A percentile compares a stretch with the other conserved stretches of the same genome.
phyloP scores from a whole-genome alignment of 495 filamentous ascomycete genomes.

The Usnea hakonensis region DNA sequence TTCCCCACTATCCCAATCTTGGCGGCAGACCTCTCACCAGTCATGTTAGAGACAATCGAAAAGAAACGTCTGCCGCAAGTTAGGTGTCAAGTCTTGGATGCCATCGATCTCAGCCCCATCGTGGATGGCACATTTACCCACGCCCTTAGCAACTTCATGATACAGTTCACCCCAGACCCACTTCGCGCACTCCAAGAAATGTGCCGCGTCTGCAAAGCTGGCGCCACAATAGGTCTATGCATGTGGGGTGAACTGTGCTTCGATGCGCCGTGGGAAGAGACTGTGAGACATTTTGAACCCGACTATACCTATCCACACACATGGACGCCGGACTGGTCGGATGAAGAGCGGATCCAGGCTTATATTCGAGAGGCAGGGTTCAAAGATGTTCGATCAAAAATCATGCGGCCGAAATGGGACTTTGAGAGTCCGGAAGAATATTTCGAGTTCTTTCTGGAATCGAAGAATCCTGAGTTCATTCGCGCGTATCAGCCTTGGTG shows the following conservation, averaged over 20 bases:
- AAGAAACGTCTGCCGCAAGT: constrained; percentile 5
- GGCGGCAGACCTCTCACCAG: constrained; percentile 9
- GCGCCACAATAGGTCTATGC: constrained; percentile 39
- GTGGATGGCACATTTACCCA: constrained; percentile 45
- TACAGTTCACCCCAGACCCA: constrained; percentile 41
- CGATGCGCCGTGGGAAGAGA: constrained; percentile 10
- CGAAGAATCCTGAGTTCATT: constrained; percentile 10
- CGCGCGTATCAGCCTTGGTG: constrained; percentile 9
- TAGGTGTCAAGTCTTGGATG: background rate
- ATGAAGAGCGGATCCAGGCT: constrained; percentile 5
- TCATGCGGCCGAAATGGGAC: background rate
- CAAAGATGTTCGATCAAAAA: background rate
- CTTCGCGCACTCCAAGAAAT: constrained; percentile 40
- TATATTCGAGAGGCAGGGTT: constrained; percentile 6
- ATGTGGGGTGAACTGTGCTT: constrained; percentile 6
- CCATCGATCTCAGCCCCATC: background rate
- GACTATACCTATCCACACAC: constrained; percentile 6
- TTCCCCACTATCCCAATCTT: constrained; percentile 14
- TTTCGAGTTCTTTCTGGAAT: constrained; percentile 1
- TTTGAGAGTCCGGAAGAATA: constrained; percentile 9
- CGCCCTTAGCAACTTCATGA: constrained; percentile 44
- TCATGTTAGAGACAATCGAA: constrained; percentile 11
- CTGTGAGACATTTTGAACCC: constrained; percentile 5
- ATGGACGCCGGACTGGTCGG: constrained; percentile 11
- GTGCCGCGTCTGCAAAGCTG: constrained; percentile 38